These are phyloP conservation scores for Teunomyces lycoperdinae DNA, from an alignment of 805 yeast genomes.

Conservation along the genomic window DNA sequence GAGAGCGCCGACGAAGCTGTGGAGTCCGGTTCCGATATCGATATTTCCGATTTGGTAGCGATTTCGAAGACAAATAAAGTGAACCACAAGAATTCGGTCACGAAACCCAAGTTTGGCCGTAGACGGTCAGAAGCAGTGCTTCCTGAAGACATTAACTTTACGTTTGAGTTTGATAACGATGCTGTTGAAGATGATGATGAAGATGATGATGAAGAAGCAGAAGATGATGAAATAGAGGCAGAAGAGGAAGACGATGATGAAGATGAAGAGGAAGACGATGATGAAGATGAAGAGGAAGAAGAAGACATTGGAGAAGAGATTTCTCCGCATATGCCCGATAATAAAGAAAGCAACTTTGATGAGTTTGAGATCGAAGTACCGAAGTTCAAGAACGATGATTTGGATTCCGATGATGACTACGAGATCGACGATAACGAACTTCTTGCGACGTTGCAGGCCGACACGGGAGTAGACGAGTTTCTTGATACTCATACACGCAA, in stretches of 20 bases:
- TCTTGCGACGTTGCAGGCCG: slow-evolving; percentile 46
- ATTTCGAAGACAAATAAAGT: slow-evolving; percentile 2
- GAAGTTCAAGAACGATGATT: slow-evolving; percentile 46
- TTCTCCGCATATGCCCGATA: slow-evolving; percentile 14
- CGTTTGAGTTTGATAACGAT: slow-evolving; percentile 36
- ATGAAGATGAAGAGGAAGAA: slow-evolving; percentile 16
- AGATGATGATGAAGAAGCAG: slow-evolving; percentile 20
- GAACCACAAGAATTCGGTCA: slow-evolving; percentile 4
- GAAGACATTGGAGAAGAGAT: slow-evolving; percentile 15
- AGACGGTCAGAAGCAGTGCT: slow-evolving; percentile 37
- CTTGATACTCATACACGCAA: slow-evolving; percentile 16
- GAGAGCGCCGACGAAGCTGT: slow-evolving; percentile 4
- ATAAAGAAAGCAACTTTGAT: slow-evolving; percentile 10
- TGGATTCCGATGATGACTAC: slow-evolving; percentile 63
- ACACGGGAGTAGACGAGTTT: slow-evolving; percentile 43
- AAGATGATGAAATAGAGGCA: slow-evolving; percentile 13
- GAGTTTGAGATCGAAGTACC: slow-evolving; percentile 48
- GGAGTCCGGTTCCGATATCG: slow-evolving; percentile 8
- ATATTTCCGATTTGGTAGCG: slow-evolving; percentile 8
- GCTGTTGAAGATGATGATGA: slow-evolving; percentile 20
- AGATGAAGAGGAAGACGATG: slow-evolving; percentile 32
- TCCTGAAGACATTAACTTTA: slow-evolving; percentile 43
- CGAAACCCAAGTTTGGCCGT: slow-evolving; percentile 27
- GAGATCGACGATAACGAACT: slow-evolving; percentile 51
- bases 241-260: slow-evolving; percentile 43